Conservation (phyloP, 306 rosid species). For the Trichosanthes truncata region DNA sequence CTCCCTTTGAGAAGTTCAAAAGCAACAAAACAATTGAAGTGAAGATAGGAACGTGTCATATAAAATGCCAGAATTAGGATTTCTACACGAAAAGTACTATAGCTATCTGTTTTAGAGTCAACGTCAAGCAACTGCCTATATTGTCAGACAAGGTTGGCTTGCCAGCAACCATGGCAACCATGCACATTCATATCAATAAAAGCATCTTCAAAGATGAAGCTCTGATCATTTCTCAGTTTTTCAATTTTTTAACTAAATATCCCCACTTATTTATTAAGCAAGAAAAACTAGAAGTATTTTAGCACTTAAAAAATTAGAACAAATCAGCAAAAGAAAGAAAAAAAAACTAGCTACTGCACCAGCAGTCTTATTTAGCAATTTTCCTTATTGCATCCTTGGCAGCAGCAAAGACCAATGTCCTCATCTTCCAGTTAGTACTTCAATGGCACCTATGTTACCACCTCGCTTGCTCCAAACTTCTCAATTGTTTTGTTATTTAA, state of each 20-base stretch:
- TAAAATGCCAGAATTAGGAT: not conserved
- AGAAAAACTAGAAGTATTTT: not conserved
- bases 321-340: not conserved
- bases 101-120: not conserved
- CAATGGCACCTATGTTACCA: not conserved
- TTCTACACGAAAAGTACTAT: not conserved
- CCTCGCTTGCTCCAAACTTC: not conserved
- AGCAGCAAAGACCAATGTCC: not conserved
- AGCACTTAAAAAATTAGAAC: not conserved
- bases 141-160: not conserved
- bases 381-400: not conserved
- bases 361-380: not conserved
- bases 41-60: not conserved
- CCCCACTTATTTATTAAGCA: not conserved
- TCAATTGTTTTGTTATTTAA: not conserved
- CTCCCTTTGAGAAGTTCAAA: conserved; percentile 23
- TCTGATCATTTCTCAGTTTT: not conserved
- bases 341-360: not conserved
- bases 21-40: not conserved
- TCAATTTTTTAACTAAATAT: not conserved
- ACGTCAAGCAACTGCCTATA: not conserved
- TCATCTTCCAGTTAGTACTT: not conserved
- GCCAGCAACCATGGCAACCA: not conserved
- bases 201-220: not conserved
- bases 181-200: not conserved